Conservation (phyloP, 768 basidiomycete genomes). For the Amanita inopinata region DNA sequence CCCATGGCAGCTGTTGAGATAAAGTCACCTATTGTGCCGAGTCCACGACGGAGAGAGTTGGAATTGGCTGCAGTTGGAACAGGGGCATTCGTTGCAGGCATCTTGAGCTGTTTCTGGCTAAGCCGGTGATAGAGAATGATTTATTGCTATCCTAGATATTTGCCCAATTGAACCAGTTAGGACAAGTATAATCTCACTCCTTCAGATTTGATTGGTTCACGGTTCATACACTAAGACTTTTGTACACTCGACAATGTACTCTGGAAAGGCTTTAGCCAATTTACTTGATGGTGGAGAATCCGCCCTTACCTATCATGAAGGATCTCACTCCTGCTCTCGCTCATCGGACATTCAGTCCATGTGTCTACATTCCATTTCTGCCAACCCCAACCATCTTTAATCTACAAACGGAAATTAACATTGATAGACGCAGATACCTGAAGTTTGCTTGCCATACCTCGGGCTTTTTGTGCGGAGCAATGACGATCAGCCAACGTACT, state of each 20-base stretch:
- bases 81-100: constrained; percentile 27
- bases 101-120: constrained; percentile 22
- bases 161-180: not conserved
- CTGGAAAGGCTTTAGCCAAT: constrained; percentile 16
- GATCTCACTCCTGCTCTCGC: constrained; percentile 32
- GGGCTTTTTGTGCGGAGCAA: constrained; percentile 72
- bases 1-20: not conserved
- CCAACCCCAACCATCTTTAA: constrained; percentile 64
- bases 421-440: not conserved
- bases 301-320: constrained; percentile 35
- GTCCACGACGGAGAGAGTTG: constrained; percentile 13
- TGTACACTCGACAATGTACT: constrained; percentile 45
- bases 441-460: constrained; percentile 36
- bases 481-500: constrained; percentile 53
- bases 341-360: constrained; percentile 35
- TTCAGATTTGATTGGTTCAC: too few relatives aligned
- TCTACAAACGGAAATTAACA: constrained; percentile 30
- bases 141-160: constrained; percentile 4
- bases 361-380: constrained; percentile 44
- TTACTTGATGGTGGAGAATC: not conserved
- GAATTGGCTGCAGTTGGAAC: constrained; percentile 24
- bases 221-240: constrained; percentile 27
- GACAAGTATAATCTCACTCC: too few relatives aligned
- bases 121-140: constrained; percentile 16
- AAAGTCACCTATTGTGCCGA: not conserved